These are phyloP conservation scores for Simplicillium sp. DNA, from an alignment of 2,329 filamentous ascomycete genomes.

Conservation along the genomic window DNA sequence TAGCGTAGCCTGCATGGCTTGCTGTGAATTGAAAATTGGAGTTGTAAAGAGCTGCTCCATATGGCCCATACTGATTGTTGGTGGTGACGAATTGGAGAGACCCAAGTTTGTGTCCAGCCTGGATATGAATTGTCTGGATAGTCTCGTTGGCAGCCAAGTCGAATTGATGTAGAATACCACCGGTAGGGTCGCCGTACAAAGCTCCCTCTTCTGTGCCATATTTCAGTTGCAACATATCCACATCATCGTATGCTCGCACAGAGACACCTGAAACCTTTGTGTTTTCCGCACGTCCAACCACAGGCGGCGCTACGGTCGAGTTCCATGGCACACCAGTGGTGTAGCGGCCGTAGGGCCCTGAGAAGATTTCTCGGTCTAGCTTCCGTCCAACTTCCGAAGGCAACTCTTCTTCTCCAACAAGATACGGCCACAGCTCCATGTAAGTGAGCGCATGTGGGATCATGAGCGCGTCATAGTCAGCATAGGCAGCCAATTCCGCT, in stretches of 20 bases:
- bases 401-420: background rate
- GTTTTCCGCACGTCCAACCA: background rate
- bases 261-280: background rate
- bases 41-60: background rate
- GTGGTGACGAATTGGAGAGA: too few species aligned
- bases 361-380: conserved; percentile 4
- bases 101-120: too few species aligned
- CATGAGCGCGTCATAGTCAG: background rate
- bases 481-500: background rate
- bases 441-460: background rate
- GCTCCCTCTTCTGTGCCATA: too few species aligned
- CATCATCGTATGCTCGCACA: background rate
- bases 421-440: conserved; percentile 1
- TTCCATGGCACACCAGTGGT: background rate
- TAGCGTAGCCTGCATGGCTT: background rate
- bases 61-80: too few species aligned
- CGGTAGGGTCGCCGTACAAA: too few species aligned
- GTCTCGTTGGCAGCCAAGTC: too few species aligned
- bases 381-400: background rate
- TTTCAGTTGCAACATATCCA: too few species aligned
- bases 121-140: too few species aligned
- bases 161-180: too few species aligned
- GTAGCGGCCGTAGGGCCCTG: conserved; percentile 1
- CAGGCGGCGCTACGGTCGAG: background rate
- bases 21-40: background rate